These are phyloP conservation scores for Torulaspora maleeae DNA, from an alignment of 805 yeast species.

Conservation along the genomic window DNA sequence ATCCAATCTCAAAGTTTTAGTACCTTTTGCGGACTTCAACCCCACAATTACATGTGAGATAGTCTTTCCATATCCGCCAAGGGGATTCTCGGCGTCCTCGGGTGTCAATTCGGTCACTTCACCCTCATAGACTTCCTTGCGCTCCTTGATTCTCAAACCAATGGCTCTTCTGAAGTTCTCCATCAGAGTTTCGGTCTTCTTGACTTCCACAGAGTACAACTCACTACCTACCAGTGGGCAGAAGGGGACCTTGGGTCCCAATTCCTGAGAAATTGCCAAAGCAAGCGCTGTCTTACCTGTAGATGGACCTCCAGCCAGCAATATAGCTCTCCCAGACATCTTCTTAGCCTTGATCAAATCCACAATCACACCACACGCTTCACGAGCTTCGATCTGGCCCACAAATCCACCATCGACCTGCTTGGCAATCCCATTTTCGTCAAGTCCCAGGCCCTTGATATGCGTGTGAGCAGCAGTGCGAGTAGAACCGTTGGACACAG, in stretches of 20 bases:
- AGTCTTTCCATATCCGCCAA: slow-evolving; percentile 97
- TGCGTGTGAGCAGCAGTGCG: slow-evolving; percentile 97
- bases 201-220: slow-evolving; percentile 90
- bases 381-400: slow-evolving; percentile 68
- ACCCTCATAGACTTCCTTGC: slow-evolving; percentile 96
- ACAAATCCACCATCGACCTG: slow-evolving; percentile 82
- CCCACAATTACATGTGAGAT: slow-evolving; percentile 93
- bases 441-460: slow-evolving; percentile 89
- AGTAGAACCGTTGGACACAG: slow-evolving; percentile 17
- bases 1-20: slow-evolving; percentile 82
- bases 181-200: slow-evolving; percentile 93
- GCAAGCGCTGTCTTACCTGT: slow-evolving; percentile 98
- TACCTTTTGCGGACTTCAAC: slow-evolving; percentile 85
- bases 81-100: slow-evolving; percentile 92
- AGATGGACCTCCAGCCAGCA: slow-evolving; percentile 96
- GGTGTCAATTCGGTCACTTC: slow-evolving; percentile 95
- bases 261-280: slow-evolving; percentile 88
- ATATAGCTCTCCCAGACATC: slow-evolving; percentile 93
- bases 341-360: slow-evolving; percentile 88
- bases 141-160: slow-evolving; percentile 92
- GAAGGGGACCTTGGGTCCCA: slow-evolving; percentile 96
- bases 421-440: slow-evolving; percentile 82
- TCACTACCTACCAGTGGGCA: slow-evolving; percentile 97
- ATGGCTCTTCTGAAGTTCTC: slow-evolving; percentile 95
- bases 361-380: slow-evolving; percentile 92